These are phyloP conservation scores for Corynespora cassiicola DNA, from an alignment of 2,329 filamentous ascomycete genomes.

Conservation along the genomic window DNA sequence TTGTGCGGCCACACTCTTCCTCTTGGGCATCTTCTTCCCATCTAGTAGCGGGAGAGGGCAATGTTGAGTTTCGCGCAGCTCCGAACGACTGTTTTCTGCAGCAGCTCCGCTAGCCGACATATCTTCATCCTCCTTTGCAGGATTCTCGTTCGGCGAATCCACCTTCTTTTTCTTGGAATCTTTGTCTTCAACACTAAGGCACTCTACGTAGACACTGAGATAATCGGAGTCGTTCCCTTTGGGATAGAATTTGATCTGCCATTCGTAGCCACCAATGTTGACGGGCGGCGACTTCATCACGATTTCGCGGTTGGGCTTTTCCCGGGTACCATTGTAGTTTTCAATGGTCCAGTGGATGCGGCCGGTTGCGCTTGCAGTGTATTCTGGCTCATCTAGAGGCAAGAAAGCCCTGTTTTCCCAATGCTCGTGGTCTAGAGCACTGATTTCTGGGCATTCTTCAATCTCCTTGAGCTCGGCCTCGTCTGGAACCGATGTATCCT, in stretches of 20 bases:
- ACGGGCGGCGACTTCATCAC: conserved; percentile 65
- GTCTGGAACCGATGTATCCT: conserved; percentile 63
- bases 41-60: conserved; percentile 45
- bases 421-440: conserved; percentile 64
- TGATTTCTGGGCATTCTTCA: conserved; percentile 56
- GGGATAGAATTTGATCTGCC: conserved; percentile 71
- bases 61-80: conserved; percentile 31
- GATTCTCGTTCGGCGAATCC: conserved; percentile 1
- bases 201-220: conserved; percentile 67
- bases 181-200: conserved; percentile 54
- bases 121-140: conserved; percentile 11
- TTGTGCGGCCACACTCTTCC: conserved; percentile 61
- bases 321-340: conserved; percentile 65
- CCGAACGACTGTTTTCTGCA: conserved; percentile 4
- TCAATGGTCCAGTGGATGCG: conserved; percentile 66
- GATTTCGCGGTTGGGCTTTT: conserved; percentile 63
- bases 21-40: conserved; percentile 43
- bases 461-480: conserved; percentile 66
- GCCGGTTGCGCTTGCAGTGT: conserved; percentile 59
- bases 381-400: conserved; percentile 64
- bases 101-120: conserved; percentile 12
- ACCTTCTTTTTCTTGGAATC: conserved; percentile 21
- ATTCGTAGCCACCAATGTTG: conserved; percentile 65
- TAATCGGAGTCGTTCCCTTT: conserved; percentile 65
- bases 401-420: conserved; percentile 65